Evolutionary conservation across 1,284 basidiomycete genomes (phyloP), one percentile per base, ranked within the genome.

Genomic region (Heimioporus retisporus): DNA sequence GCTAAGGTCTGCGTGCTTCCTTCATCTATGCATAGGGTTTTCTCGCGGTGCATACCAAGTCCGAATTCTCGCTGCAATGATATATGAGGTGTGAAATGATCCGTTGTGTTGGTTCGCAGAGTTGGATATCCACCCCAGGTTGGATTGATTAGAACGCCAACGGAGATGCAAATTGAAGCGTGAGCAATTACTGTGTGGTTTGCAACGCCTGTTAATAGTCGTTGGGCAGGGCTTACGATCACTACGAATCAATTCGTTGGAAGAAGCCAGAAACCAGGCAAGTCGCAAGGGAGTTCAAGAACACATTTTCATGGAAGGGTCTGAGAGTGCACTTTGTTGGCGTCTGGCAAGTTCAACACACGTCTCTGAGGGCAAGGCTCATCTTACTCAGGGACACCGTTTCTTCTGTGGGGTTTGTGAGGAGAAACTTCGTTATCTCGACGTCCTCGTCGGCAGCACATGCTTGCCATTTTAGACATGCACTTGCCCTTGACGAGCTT

Each of bases 341-440:
- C 3, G 81, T 75, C 13, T 84, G 82, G 83, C 84, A 63, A 60
- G 51, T 15, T n/a, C 0, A 18, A 21, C 16, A 11, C 19, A 28
- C 28, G 28, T 19, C 44, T 54, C 13, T 16, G 55, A 28, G 25
- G 3, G 14, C 4, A 15, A 21, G 57, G 2, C 48, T 64, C n/a
- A 53, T 28, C 4, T 53, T 2, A 11, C 11, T 57, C 42, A 85
- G 83, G 85, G 84, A 85, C 68, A 83, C 82, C 1, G 81, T 83
- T 4, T 81, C 81, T 1, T 82, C 81, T 3, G 71, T 81, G 6
- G 81, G 81, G 1, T 44, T 81, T 19, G n/a, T 72, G 13, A 68
- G 69, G 55, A 64, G 60, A 6, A 73, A 75, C 6, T 67, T 65
- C 8, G 69, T 76, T 3, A 73, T 82, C 4, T 68, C 70, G 2